Evolutionary conservation across 805 yeast genomes (phyloP).

Genomic region (Blastobotrys robertii): DNA sequence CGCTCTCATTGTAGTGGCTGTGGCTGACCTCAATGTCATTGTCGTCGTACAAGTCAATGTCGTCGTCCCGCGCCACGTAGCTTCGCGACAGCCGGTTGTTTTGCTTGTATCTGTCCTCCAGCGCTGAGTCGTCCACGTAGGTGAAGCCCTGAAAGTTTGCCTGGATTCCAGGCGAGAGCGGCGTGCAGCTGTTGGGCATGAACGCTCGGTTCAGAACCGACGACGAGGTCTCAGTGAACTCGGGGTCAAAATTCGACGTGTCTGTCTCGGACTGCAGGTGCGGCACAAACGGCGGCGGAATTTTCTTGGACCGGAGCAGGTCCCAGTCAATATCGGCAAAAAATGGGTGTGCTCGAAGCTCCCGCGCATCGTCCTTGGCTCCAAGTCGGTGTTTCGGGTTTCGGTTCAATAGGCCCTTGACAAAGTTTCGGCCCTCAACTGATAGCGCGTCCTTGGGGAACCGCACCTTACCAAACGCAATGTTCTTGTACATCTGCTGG

Average conservation of each 20-base stretch:
- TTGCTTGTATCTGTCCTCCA: conserved; percentile 47
- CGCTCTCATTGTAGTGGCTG: conserved; percentile 22
- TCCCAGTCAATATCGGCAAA: conserved; percentile 91
- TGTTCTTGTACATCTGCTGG: conserved; percentile 97
- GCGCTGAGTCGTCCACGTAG: conserved; percentile 85
- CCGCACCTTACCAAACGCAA: conserved; percentile 95
- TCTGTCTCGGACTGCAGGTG: conserved; percentile 85
- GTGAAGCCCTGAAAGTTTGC: conserved; percentile 96
- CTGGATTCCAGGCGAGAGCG: conserved; percentile 88
- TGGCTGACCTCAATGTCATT: conserved; percentile 26
- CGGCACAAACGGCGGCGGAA: conserved; percentile 96
- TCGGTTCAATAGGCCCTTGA: conserved; percentile 87
- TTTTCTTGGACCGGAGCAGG: conserved; percentile 59
- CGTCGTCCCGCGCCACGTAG: conserved; percentile 20
- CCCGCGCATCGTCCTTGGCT: conserved; percentile 83
- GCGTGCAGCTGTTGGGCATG: conserved; percentile 45
- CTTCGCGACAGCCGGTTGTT: not conserved
- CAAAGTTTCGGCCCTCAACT: conserved; percentile 89
- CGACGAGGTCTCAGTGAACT: conserved; percentile 86
- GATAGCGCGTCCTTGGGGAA: conserved; percentile 94
- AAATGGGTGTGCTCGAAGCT: conserved; percentile 84
- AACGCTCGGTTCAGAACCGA: conserved; percentile 56
- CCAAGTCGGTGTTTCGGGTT: conserved; percentile 95
- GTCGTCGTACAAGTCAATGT: conserved; percentile 29
- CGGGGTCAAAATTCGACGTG: conserved; percentile 96